phyloP scores from a whole-genome alignment of 116 monocot species.

The Iris pallida region DNA sequence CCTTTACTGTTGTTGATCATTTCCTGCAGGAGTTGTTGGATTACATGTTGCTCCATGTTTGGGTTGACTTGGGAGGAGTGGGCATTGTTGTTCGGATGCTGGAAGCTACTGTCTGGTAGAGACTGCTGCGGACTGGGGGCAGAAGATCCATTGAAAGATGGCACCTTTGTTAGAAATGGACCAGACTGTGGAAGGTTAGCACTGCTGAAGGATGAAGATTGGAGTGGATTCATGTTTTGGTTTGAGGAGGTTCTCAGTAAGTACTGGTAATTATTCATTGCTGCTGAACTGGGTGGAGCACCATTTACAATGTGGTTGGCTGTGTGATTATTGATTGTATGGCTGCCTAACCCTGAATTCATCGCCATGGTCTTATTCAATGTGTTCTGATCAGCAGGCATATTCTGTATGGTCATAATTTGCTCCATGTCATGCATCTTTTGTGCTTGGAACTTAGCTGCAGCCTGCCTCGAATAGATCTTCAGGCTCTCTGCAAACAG shows the following conservation, averaged over 20 bases:
- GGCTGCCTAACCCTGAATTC: slow-evolving; percentile 26
- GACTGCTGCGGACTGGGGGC: slow-evolving; percentile 32
- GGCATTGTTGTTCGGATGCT: slow-evolving; percentile 27
- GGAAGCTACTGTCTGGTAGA: neutral
- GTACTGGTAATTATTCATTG: slow-evolving; percentile 40
- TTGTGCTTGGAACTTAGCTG: slow-evolving; percentile 37
- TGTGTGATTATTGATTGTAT: slow-evolving; percentile 14
- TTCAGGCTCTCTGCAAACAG: slow-evolving; percentile 56
- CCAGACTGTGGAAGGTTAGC: slow-evolving; percentile 22
- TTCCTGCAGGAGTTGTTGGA: slow-evolving; percentile 77
- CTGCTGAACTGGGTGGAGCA: slow-evolving; percentile 12
- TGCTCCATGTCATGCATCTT: slow-evolving; percentile 56
- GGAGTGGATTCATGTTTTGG: slow-evolving; percentile 24
- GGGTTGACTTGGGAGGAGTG: slow-evolving; percentile 38
- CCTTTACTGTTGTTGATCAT: slow-evolving; percentile 45
- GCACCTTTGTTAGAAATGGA: slow-evolving; percentile 14
- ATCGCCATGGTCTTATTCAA: slow-evolving; percentile 35
- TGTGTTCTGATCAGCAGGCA: slow-evolving; percentile 32
- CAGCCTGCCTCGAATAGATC: slow-evolving; percentile 44
- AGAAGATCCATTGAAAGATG: slow-evolving; percentile 16
- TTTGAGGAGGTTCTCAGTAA: slow-evolving; percentile 49
- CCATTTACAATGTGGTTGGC: slow-evolving; percentile 13
- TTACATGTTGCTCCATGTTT: slow-evolving; percentile 58
- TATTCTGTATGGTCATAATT: slow-evolving; percentile 22
- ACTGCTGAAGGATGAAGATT: slow-evolving; percentile 13